Conservation (phyloP, 805 yeast genomes). For the Hanseniaspora nectarophila region DNA sequence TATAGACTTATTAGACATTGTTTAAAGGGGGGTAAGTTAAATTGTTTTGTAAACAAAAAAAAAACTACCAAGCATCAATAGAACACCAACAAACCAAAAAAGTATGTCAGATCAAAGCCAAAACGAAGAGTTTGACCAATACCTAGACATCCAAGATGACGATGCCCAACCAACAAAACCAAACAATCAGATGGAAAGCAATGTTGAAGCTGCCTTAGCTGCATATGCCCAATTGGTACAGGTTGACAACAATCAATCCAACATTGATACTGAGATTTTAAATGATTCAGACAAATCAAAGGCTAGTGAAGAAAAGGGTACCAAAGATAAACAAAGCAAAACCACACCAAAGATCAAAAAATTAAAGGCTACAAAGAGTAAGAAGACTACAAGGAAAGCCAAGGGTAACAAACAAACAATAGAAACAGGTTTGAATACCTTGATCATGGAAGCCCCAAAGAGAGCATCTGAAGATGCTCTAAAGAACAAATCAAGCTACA, state of each 20-base stretch:
- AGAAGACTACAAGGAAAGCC: neutral
- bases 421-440: conserved; percentile 7
- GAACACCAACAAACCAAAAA: neutral
- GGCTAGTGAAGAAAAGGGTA: neutral
- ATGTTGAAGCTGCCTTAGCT: neutral
- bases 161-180: neutral
- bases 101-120: conserved; percentile 3
- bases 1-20: too few relatives aligned
- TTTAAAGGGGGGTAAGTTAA: too few relatives aligned
- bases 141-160: neutral
- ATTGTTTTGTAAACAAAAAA: neutral
- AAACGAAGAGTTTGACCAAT: conserved; percentile 2
- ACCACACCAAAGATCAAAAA: neutral
- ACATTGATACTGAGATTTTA: neutral
- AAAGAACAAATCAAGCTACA: neutral
- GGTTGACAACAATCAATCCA: neutral
- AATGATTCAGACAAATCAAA: neutral
- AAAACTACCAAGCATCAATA: neutral
- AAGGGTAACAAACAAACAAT: neutral
- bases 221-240: neutral
- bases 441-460: neutral
- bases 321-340: neutral
- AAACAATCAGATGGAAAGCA: neutral
- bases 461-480: neutral
- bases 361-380: neutral